Conservation (phyloP, 768 basidiomycete species). For the Dacryopinax primogenitus region DNA sequence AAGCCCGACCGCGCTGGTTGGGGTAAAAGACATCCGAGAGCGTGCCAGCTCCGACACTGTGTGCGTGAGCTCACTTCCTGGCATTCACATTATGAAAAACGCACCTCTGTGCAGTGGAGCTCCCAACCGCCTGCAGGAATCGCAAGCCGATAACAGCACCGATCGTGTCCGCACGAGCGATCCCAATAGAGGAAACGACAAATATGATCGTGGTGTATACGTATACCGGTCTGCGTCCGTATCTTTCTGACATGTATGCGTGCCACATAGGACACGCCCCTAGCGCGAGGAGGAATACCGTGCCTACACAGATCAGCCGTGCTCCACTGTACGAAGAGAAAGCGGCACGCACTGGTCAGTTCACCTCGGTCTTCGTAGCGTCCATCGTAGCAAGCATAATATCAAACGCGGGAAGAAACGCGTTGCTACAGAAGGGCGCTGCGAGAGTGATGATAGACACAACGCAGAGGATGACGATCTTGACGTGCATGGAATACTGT, state of each 20-base stretch:
- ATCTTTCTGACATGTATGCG: neutral
- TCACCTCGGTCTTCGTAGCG: neutral
- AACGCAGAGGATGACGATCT: neutral
- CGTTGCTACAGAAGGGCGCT: neutral
- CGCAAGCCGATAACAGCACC: conserved; percentile 9
- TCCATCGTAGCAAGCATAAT: neutral
- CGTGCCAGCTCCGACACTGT: conserved; percentile 13
- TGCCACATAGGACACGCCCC: conserved; percentile 6
- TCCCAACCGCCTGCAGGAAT: conserved; percentile 16
- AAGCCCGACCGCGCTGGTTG: conserved; percentile 13
- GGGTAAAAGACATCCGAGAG: conserved; percentile 15
- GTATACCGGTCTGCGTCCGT: neutral
- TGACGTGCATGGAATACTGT: neutral
- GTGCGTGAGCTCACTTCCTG: neutral
- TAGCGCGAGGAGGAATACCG: neutral
- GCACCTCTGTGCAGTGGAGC: conserved; percentile 15
- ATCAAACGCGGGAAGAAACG: neutral
- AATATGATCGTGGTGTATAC: neutral
- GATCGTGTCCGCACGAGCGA: conserved; percentile 9
- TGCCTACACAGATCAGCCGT: neutral
- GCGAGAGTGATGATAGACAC: conserved; percentile 3
- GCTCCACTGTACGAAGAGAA: neutral
- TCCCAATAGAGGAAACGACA: conserved; percentile 5
- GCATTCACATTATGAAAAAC: neutral
- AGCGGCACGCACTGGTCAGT: neutral